A percentile compares a stretch with the other conserved stretches of the same genome.
phyloP scores from a whole-genome alignment of 1,139 yeast genomes.

The Blastobotrys elegans region DNA sequence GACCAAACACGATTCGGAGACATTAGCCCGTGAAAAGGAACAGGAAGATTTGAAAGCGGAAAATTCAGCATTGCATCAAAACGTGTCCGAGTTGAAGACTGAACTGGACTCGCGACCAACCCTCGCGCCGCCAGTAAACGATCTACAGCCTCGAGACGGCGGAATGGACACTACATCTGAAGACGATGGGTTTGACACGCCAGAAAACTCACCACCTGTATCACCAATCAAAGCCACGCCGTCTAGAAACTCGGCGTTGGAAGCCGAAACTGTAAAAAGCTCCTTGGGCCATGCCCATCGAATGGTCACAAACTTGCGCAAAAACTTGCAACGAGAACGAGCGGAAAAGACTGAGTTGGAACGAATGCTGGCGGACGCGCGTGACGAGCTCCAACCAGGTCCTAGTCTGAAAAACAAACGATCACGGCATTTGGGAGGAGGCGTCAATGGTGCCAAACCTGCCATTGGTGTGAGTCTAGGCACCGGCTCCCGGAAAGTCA shows the following conservation, averaged over 20 bases:
- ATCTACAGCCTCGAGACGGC: conserved; percentile 5
- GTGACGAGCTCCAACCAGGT: conserved; percentile 23
- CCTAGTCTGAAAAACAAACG: conserved; percentile 18
- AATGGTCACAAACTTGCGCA: conserved; percentile 29
- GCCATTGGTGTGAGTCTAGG: conserved; percentile 11
- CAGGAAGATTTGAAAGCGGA: conserved; percentile 26
- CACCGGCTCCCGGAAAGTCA: conserved; percentile 9
- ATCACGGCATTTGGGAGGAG: conserved; percentile 18
- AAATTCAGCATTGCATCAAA: conserved; percentile 22
- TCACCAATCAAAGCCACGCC: conserved; percentile 46
- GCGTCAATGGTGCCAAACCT: too few species aligned
- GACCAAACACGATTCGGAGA: conserved; percentile 23
- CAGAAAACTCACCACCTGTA: conserved; percentile 35
- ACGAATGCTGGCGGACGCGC: conserved; percentile 26
- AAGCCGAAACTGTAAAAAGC: conserved; percentile 62
- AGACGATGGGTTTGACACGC: conserved; percentile 28
- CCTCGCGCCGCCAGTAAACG: conserved; percentile 5
- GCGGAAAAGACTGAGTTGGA: conserved; percentile 35
- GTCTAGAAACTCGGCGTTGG: conserved; percentile 50
- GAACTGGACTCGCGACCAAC: conserved; percentile 18
- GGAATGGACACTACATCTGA: conserved; percentile 25
- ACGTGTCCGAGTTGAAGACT: conserved; percentile 14
- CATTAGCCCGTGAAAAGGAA: conserved; percentile 16
- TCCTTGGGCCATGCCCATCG: conserved; percentile 64
- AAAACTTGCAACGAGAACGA: conserved; percentile 32